These are phyloP conservation scores for Phialocephala sp. DNA, from an alignment of 2,329 filamentous ascomycete genomes.

Conservation along the genomic window DNA sequence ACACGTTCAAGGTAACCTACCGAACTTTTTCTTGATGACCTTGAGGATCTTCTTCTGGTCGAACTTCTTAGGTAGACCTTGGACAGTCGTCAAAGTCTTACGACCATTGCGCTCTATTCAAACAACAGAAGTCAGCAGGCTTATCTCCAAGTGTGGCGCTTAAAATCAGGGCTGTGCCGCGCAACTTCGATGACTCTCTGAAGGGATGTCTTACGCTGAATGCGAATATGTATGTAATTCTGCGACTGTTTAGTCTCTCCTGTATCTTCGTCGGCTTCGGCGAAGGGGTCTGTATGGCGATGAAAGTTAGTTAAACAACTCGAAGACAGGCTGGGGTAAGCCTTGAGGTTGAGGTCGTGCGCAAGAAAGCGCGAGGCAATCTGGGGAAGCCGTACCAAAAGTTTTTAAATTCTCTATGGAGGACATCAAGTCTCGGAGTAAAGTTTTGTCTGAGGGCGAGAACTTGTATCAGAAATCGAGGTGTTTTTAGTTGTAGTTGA, in stretches of 20 bases:
- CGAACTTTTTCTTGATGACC: constrained; percentile 99
- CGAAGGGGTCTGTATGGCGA: constrained; percentile 86
- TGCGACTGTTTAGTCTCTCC: constrained; percentile 94
- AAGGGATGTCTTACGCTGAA: constrained; percentile 78
- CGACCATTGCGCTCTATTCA: constrained; percentile 97
- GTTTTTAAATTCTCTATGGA: constrained; percentile 3
- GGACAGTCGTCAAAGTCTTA: constrained; percentile 99
- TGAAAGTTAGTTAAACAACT: constrained; percentile 18
- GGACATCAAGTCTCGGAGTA: background rate
- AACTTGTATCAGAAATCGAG: background rate
- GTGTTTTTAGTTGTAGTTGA: background rate
- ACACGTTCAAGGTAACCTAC: constrained; percentile 54
- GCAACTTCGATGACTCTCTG: constrained; percentile 5
- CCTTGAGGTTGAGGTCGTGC: background rate
- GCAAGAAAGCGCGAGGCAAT: background rate
- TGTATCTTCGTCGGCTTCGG: constrained; percentile 99
- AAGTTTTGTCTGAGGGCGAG: background rate
- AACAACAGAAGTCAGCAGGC: constrained; percentile 48
- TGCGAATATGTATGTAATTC: constrained; percentile 99
- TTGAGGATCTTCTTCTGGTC: constrained; percentile 99
- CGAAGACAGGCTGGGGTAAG: constrained; percentile 17
- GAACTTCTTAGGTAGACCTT: constrained; percentile 98
- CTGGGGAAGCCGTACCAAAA: constrained; percentile 4
- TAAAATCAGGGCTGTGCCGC: constrained; percentile 21
- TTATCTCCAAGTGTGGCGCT: constrained; percentile 32